Percentiles rank a stretch among this genome's conserved stretches.
Conservation (phyloP, 2,329 filamentous ascomycete species). For the Septoria petroselini region DNA sequence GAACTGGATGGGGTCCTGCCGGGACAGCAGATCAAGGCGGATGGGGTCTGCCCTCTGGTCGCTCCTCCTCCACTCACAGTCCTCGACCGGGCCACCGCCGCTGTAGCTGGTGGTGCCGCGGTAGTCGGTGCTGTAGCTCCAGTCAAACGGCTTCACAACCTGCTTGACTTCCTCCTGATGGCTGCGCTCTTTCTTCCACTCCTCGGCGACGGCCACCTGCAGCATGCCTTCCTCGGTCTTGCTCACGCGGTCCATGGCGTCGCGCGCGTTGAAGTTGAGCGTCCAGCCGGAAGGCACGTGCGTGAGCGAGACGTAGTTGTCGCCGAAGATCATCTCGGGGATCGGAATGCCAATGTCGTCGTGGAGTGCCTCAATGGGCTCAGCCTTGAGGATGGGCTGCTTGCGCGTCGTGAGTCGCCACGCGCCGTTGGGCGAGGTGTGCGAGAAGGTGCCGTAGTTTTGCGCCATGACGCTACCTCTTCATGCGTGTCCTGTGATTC, state of each 20-base stretch:
- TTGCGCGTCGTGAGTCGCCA: constrained; percentile 72
- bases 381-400: constrained; percentile 89
- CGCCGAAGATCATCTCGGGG: constrained; percentile 99
- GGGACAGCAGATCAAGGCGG: constrained; percentile 79
- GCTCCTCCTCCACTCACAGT: constrained; percentile 29
- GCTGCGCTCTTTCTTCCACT: constrained; percentile 74
- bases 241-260: constrained; percentile 85
- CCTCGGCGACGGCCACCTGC: constrained; percentile 85
- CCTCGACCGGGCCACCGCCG: constrained; percentile 9
- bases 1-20: constrained; percentile 90
- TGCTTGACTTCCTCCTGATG: constrained; percentile 84
- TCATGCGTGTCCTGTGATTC: no score
- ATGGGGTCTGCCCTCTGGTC: constrained; percentile 55
- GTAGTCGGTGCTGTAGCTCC: constrained; percentile 93
- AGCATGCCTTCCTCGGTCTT: constrained; percentile 91
- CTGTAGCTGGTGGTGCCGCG: constrained; percentile 59
- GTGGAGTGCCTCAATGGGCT: constrained; percentile 82
- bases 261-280: constrained; percentile 77
- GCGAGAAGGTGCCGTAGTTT: constrained; percentile 14
- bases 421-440: constrained; percentile 31
- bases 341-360: constrained; percentile 76
- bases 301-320: constrained; percentile 76
- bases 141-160: constrained; percentile 94
- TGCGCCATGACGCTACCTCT: no score
- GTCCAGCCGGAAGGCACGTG: constrained; percentile 74